Evolutionary conservation across 306 rosid species (phyloP).

Genomic region (cucumber (Cucumis sativus)): DNA sequence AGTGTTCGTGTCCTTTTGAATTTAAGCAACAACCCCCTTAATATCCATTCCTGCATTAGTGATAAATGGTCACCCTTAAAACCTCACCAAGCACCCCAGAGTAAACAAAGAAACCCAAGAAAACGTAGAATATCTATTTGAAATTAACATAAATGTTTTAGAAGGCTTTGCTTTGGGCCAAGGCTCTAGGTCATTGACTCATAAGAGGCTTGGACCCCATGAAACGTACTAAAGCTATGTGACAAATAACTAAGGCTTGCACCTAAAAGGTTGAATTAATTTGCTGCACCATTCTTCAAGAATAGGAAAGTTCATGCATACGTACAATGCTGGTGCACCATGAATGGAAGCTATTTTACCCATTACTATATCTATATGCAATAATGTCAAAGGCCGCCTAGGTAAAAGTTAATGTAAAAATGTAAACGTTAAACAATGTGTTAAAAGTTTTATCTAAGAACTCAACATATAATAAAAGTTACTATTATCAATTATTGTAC

Average conservation of each 20-base stretch:
- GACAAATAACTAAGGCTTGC: background rate
- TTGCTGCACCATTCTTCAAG: background rate
- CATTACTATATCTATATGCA: background rate
- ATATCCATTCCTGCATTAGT: constrained; percentile 98
- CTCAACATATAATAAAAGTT: background rate
- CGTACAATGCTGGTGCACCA: background rate
- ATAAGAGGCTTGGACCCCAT: background rate
- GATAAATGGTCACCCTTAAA: constrained; percentile 56
- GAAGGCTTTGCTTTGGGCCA: background rate
- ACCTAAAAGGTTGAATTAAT: background rate
- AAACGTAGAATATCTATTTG: constrained; percentile 4
- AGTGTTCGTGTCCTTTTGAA: constrained; percentile 81
- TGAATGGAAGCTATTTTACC: background rate
- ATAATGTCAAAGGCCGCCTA: background rate
- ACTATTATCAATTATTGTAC: background rate
- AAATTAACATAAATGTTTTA: background rate
- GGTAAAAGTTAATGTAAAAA: background rate
- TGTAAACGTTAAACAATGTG: background rate
- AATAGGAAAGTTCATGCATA: background rate
- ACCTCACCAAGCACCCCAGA: constrained; percentile 32
- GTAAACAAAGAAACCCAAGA: constrained; percentile 18
- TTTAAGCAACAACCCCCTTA: constrained; percentile 99
- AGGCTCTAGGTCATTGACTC: background rate
- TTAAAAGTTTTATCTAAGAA: background rate
- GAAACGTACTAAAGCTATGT: background rate